phyloP scores from a whole-genome alignment of 2,329 filamentous ascomycete species.

The Monosporascus ibericus region DNA sequence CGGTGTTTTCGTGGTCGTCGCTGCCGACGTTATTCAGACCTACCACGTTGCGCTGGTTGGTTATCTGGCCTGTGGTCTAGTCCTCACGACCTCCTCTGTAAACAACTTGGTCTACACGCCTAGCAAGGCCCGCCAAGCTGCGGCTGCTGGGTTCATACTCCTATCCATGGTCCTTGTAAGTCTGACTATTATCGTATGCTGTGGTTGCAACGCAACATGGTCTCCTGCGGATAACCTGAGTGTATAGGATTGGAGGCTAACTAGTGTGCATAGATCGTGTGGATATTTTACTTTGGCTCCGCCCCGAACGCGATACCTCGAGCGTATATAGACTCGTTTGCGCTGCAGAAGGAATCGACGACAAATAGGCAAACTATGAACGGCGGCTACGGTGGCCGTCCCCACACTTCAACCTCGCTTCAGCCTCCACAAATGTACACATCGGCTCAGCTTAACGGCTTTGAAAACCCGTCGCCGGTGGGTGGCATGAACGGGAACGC shows the following conservation, averaged over 20 bases:
- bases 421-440: constrained; percentile 95
- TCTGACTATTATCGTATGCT: constrained; percentile 9
- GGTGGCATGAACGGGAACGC: constrained; percentile 56
- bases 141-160: constrained; percentile 87
- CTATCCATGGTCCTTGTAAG: constrained; percentile 87
- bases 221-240: not conserved
- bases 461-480: constrained; percentile 91
- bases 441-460: constrained; percentile 87
- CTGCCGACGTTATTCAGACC: constrained; percentile 74
- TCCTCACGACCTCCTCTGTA: constrained; percentile 78
- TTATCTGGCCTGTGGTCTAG: constrained; percentile 76
- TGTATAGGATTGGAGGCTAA: not conserved
- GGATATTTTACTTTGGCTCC: constrained; percentile 99
- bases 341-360: constrained; percentile 78
- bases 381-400: constrained; percentile 67
- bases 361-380: constrained; percentile 67
- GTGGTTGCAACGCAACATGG: not conserved
- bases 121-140: constrained; percentile 71
- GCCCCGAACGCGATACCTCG: constrained; percentile 80
- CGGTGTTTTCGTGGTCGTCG: constrained; percentile 76
- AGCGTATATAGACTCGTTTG: constrained; percentile 92
- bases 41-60: constrained; percentile 91
- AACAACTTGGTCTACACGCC: constrained; percentile 79
- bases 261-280: constrained; percentile 63
- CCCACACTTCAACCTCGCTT: constrained; percentile 74